Evolutionary conservation across 192 early-diverging fungal genomes (phyloP).

Genomic region (Helicostylum pulchrum): DNA sequence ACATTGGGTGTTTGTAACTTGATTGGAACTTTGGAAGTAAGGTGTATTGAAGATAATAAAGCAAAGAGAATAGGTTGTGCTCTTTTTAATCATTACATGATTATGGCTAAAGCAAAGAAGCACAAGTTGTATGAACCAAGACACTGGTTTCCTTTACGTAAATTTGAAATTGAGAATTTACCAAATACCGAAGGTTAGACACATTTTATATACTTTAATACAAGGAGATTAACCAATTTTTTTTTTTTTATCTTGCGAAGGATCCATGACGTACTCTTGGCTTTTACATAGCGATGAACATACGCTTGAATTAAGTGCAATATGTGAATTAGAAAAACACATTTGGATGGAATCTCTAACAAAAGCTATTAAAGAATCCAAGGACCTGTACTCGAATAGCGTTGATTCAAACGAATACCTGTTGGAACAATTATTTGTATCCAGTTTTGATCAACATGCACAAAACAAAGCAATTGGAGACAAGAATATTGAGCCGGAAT

Average conservation of each 20-base stretch:
- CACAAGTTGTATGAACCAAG: slow-evolving; percentile 47
- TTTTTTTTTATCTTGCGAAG: slow-evolving; percentile 8
- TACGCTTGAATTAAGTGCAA: slow-evolving; percentile 54
- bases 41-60: slow-evolving; percentile 35
- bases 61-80: slow-evolving; percentile 57
- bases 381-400: slow-evolving; percentile 17
- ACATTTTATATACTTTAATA: neutral
- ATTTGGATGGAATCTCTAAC: slow-evolving; percentile 51
- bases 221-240: neutral
- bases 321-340: slow-evolving; percentile 46
- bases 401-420: slow-evolving; percentile 12
- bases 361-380: slow-evolving; percentile 42
- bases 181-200: slow-evolving; percentile 22
- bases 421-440: slow-evolving; percentile 32
- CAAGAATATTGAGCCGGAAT: neutral
- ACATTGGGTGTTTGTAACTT: slow-evolving; percentile 41
- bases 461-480: neutral
- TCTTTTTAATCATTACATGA: slow-evolving; percentile 58
- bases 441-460: slow-evolving; percentile 21
- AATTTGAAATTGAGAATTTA: slow-evolving; percentile 54
- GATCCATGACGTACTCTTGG: slow-evolving; percentile 12
- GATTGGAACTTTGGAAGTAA: slow-evolving; percentile 47
- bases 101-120: slow-evolving; percentile 56
- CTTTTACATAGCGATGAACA: slow-evolving; percentile 23
- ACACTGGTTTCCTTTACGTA: slow-evolving; percentile 66